These are phyloP conservation scores for Chrysanthemum lavandulifolium DNA, from an alignment of 129 eudicot genomes.

Conservation along the genomic window DNA sequence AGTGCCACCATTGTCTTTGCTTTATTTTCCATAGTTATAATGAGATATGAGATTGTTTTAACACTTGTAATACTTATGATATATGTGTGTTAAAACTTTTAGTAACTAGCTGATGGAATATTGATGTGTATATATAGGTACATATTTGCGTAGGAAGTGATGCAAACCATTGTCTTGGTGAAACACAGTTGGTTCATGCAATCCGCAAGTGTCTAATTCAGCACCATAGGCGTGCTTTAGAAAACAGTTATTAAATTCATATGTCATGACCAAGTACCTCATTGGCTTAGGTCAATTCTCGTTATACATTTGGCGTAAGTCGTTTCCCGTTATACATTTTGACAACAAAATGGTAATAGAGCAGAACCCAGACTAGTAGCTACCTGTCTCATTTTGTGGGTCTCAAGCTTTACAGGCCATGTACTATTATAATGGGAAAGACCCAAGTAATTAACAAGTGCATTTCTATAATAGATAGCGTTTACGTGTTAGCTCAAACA, in stretches of 20 bases:
- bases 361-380: background rate
- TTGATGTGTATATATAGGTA: conserved; percentile 24
- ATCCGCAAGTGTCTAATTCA: conserved; percentile 14
- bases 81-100: background rate
- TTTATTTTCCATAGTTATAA: conserved; percentile 35
- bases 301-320: conserved; percentile 5
- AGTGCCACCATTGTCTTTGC: conserved; percentile 22
- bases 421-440: too few species aligned
- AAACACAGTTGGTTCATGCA: conserved; percentile 43
- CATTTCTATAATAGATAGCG: too few species aligned
- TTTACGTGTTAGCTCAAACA: too few species aligned
- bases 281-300: background rate
- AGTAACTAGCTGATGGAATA: background rate
- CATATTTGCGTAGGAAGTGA: conserved; percentile 21
- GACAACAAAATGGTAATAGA: background rate
- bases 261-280: conserved; percentile 37
- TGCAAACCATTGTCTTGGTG: conserved; percentile 32
- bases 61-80: background rate
- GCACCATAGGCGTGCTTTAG: conserved; percentile 30
- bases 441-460: too few species aligned
- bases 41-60: background rate
- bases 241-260: conserved; percentile 41
- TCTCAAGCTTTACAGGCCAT: background rate
- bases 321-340: background rate
- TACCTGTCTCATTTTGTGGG: background rate